These are phyloP conservation scores for Nematodospora anomalae DNA, from an alignment of 1,139 yeast species.

Conservation along the genomic window DNA sequence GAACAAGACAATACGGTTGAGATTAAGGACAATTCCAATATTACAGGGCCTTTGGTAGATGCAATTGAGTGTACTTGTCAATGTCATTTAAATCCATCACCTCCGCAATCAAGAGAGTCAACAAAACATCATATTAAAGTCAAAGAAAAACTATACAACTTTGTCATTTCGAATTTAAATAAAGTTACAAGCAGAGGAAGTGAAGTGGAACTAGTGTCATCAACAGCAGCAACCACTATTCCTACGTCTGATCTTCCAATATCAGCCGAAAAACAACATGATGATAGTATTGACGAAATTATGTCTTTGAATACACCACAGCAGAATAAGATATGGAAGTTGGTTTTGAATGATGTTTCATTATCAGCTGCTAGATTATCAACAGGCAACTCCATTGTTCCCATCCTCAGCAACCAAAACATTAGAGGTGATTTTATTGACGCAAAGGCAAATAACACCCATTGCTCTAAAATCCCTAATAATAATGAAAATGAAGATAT, in stretches of 20 bases:
- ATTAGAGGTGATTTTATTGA: constrained; percentile 18
- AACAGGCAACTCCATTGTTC: constrained; percentile 35
- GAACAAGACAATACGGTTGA: neutral
- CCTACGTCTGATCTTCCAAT: constrained; percentile 3
- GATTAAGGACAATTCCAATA: constrained; percentile 1
- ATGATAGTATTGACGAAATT: constrained; percentile 3
- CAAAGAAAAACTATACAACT: constrained; percentile 9
- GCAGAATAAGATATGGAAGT: constrained; percentile 31
- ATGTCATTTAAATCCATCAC: constrained; percentile 7
- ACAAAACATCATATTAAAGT: constrained; percentile 6
- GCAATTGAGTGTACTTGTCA: constrained; percentile 9
- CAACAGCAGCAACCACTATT: constrained; percentile 1
- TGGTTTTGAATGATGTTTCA: constrained; percentile 47
- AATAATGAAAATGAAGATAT: constrained; percentile 16
- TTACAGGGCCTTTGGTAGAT: constrained; percentile 2
- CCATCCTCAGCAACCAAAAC: constrained; percentile 12
- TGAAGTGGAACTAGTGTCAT: constrained; percentile 1
- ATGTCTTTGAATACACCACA: constrained; percentile 3
- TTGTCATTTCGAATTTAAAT: constrained; percentile 9
- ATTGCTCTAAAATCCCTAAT: neutral
- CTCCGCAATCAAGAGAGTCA: constrained; percentile 3
- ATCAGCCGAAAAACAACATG: constrained; percentile 1
- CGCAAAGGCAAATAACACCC: constrained; percentile 6
- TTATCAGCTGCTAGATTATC: constrained; percentile 53
- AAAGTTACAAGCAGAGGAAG: constrained; percentile 8